These are phyloP conservation scores for Mitragyna speciosa DNA, from an alignment of 257 asterid genomes.

Conservation along the genomic window DNA sequence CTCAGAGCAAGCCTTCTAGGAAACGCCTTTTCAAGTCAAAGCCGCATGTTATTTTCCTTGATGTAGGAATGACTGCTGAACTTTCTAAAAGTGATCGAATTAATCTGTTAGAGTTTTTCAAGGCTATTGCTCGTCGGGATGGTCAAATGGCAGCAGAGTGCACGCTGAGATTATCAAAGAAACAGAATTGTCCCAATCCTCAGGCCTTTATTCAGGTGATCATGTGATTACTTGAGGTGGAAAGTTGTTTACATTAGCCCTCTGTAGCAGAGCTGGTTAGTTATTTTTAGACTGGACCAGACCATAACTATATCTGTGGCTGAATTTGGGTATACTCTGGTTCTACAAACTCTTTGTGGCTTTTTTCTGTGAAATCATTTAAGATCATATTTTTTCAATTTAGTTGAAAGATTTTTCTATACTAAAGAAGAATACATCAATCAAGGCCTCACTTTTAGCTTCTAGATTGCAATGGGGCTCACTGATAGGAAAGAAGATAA, in stretches of 20 bases:
- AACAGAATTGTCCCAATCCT: slow-evolving; percentile 44
- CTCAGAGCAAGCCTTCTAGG: slow-evolving; percentile 33
- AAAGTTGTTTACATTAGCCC: background rate
- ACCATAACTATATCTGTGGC: background rate
- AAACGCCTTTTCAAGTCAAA: slow-evolving; percentile 41
- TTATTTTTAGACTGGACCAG: background rate
- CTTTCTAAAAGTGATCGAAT: slow-evolving; percentile 37
- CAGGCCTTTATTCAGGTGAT: slow-evolving; percentile 35
- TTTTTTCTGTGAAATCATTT: too few relatives aligned
- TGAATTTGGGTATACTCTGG: background rate
- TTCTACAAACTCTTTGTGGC: background rate
- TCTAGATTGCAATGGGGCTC: too few relatives aligned
- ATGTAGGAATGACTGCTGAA: slow-evolving; percentile 54
- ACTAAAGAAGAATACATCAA: background rate
- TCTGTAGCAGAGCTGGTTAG: background rate
- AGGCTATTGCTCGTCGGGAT: slow-evolving; percentile 46
- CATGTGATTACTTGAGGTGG: background rate
- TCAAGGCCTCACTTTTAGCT: too few relatives aligned
- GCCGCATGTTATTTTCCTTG: slow-evolving; percentile 48
- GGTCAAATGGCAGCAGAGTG: slow-evolving; percentile 42
- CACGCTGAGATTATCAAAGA: slow-evolving; percentile 37
- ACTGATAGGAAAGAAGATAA: too few relatives aligned
- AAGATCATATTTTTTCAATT: too few relatives aligned
- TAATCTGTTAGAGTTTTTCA: slow-evolving; percentile 38
- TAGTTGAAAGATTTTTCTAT: background rate